Evolutionary conservation across 768 basidiomycete species (phyloP), one percentile per base, ranked within the genome.

Genomic region (Gyrodon lividus): DNA sequence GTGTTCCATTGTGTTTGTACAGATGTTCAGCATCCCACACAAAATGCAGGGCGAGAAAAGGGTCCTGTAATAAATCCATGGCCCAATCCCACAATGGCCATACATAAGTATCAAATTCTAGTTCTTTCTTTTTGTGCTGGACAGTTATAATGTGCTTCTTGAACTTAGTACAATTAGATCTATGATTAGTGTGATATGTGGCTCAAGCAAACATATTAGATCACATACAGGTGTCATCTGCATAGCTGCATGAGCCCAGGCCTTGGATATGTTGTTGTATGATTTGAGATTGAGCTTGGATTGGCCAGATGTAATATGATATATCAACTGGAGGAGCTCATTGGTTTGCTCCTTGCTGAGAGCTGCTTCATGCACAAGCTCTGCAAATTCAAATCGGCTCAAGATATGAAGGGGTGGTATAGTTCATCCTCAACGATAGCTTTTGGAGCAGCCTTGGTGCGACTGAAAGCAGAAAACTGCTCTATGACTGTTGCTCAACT

Each of bases 1-100:
- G 2, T 6, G 40, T 41, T 0, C 65, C 64, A 53, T 70, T 52
- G 42, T 61, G 69, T 22, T 60, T 66, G 51, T 52, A 74, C 2
- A 58, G 45, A 6, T 40, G 51, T 34, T 62, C 34, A 4, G 71
- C 70, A 65, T 72, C 66, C 67, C 71, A 74, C 19, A 57, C 52
- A 44, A 69, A 67, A 7, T 63, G 49, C 0, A 47, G 51, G 5
- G 38, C 47, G 9, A 56, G 37, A 2, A 13, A 6, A 4, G 51
- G 51, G 24, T 56, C 43, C 10, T 49, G 33, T 22, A 56, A 6
- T 2, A 56, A 30, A 28, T 53, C 51, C 7, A 40, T 16, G 7
- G 43, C 52, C 55, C 55, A 53, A n/a, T 56, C 51, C 47, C 51
- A 53, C 6, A 53, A 26, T n/a, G 47, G 42, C 2, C 37, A 7